Evolutionary conservation across 2,329 filamentous ascomycete genomes (phyloP), one percentile per base, ranked within the genome.

Genomic region (Tolypocladium amazonense): DNA sequence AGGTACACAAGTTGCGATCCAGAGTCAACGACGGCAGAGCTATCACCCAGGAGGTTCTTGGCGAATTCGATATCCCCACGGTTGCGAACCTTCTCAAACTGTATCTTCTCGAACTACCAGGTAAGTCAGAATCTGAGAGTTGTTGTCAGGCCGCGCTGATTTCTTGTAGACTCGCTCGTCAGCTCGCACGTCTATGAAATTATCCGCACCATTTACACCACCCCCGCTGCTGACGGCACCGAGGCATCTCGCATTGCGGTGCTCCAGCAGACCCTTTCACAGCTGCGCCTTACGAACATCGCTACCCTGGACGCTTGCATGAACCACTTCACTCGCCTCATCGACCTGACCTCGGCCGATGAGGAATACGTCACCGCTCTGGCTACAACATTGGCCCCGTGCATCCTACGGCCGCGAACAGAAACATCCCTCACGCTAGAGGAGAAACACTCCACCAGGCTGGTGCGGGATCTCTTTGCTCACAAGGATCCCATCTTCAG

Each of bases 131-230:
- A 6, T 14, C 18, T 4, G 18, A 12, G 11, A 35, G 20, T 35
- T 47, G 8, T 20, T 15, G 8, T 39, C 41, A 12, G 50, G 41
- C n/a, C 25, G 14, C 18, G 43, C 58, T 78, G 62, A 75, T 63
- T 50, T 4, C 23, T 25, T 55, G 12, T 65, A 94, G 94, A 99
- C 75, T 97, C 94, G n/a, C 82, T 99, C 63, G 93, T 99, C 62
- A 97, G 94, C 60, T 96, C 92, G 47, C 93, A 97, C 72, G 92
- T 99, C 61, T 99, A 99, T 73, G 95, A 99, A 77, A 97, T 99
- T 70, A 88, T 99, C 71, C 92, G 96, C 76, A 97, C 92, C 2
- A 95, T 99, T 65, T 99, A 99, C 78, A 88, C 86, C 55, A 92
- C 89, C 18, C 88, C 91, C 15, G 81, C 88, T 55, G 83, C 88